Base-by-base conservation (phyloP, 371 early-diverging fungal genomes). In the Mortierella sp. region DNA sequence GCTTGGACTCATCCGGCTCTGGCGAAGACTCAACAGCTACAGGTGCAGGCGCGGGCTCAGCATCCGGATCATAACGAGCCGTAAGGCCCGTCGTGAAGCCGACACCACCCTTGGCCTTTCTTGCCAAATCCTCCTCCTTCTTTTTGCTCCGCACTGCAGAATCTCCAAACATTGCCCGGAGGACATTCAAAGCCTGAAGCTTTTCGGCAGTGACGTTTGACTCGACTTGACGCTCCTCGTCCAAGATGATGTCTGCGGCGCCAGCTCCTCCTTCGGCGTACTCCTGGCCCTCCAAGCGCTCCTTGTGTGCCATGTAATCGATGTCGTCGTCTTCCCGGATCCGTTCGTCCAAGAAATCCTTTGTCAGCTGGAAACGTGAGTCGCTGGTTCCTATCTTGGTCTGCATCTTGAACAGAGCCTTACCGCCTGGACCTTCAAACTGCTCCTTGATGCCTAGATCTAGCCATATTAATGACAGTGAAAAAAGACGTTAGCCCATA, bases 151-250 rank as follows among this genome's bases (percentile, higher is more conserved):
- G 75, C 1, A 88, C 88, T 37, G 77, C 88, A 19, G 87, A 86
- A 8, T 90, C 89, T 19, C 91, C 92, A 89, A 92, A 92, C 91
- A 92, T 91, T 31, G 89, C 81, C 26, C 88, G 87, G n/a, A 92
- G 83, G 14, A 92, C 87, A 78, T 89, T 91, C 89, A 91, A 80
- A 1, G 91, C 89, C 61, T 90, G 86, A 48, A 70, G 75, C 71
- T 81, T 88, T 69, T 90, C 87, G 0, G 89, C 88, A 0, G 82
- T 79, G 28, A 84, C 74, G 37, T 87, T 78, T 3, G 85, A 70
- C n/a, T 85, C 79, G 5, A 37, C 61, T 21, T 85, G 85, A 46
- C 91, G 90, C 28, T 90, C 91, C n/a, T 91, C 89, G 40, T 93
- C 91, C 74, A 91, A 84, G 13, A 85, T 57, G 69, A 85, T 78